phyloP scores from a whole-genome alignment of 164 flowering plant genomes.

The Hamamelis virginiana region DNA sequence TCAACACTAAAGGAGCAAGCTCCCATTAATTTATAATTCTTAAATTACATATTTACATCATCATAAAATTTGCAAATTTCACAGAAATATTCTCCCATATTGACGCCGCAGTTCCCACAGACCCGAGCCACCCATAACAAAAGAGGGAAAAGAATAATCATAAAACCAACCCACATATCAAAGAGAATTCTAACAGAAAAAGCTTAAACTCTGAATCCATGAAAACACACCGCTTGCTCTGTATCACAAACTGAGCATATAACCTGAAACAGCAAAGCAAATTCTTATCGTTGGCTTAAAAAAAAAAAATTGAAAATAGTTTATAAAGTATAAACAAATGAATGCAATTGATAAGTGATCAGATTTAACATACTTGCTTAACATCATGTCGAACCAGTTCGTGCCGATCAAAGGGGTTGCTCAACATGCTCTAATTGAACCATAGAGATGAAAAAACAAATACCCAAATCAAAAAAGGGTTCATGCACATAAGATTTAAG shows the following conservation, averaged over 20 bases:
- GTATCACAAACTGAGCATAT: constrained; percentile 74
- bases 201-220: neutral
- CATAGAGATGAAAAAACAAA: constrained; percentile 7
- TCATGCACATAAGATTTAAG: neutral
- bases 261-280: constrained; percentile 42
- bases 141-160: neutral
- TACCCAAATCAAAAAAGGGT: constrained; percentile 6
- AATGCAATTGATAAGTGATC: neutral
- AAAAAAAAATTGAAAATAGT: no score
- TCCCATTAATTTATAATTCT: neutral
- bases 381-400: constrained; percentile 76
- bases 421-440: constrained; percentile 46
- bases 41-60: constrained; percentile 78
- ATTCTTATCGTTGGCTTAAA: no score
- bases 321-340: no score
- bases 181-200: constrained; percentile 1
- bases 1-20: neutral
- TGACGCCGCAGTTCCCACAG: constrained; percentile 87
- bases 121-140: constrained; percentile 57
- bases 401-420: constrained; percentile 57
- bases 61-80: constrained; percentile 86
- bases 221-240: constrained; percentile 57
- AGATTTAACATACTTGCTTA: constrained; percentile 54
- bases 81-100: constrained; percentile 97
- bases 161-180: neutral